Evolutionary conservation across 257 asterid species (phyloP).

Genomic region (Cinchona pubescens): DNA sequence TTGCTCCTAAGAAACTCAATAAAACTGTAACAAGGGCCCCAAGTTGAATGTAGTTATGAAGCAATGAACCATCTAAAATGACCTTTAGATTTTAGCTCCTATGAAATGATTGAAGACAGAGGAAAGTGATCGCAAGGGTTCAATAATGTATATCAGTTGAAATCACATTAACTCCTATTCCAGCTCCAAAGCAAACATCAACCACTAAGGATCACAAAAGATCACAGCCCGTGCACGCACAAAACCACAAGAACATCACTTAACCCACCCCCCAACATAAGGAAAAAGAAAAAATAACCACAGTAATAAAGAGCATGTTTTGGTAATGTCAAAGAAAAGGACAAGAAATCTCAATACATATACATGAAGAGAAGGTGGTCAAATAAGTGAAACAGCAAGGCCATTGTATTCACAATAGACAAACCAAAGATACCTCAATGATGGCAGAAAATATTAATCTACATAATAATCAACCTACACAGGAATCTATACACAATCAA

Average conservation of each 20-base stretch:
- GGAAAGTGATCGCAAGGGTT: too few species aligned
- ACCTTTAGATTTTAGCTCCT: too few species aligned
- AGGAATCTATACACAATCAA: background rate
- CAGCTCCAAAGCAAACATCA: too few species aligned
- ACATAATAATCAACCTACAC: too few species aligned
- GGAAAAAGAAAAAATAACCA: too few species aligned
- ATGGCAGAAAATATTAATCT: constrained; percentile 7
- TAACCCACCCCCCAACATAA: background rate
- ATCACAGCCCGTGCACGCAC: background rate
- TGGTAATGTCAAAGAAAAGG: background rate
- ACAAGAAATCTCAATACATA: background rate
- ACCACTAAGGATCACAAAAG: too few species aligned
- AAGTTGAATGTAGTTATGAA: too few species aligned
- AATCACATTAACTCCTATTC: too few species aligned
- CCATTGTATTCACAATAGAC: background rate
- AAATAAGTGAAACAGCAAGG: background rate
- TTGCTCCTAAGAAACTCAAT: background rate
- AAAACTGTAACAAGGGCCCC: background rate
- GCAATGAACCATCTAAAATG: too few species aligned
- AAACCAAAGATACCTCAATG: constrained; percentile 3
- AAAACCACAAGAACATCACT: background rate
- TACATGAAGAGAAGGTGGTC: background rate
- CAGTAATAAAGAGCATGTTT: background rate
- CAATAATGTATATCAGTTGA: too few species aligned
- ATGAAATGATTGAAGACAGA: too few species aligned